Percentiles rank a stretch among this genome's conserved stretches.
Evolutionary conservation across 2,329 filamentous ascomycete species (phyloP).

Genomic region (Sarocladium oryzae): DNA sequence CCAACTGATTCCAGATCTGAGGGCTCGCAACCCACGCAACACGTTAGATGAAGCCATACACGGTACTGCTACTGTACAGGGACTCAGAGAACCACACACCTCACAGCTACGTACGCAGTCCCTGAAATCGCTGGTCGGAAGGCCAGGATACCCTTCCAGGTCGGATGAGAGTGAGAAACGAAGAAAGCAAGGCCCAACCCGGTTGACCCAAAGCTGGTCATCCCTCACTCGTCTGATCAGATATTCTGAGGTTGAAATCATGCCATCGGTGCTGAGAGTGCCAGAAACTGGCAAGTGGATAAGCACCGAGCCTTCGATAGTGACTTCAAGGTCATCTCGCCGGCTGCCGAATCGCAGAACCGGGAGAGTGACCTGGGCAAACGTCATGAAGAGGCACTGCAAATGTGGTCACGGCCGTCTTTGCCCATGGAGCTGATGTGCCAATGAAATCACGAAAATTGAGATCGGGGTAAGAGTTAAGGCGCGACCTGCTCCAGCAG

Average conservation of each 20-base stretch:
- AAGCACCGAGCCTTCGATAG: conserved; percentile 19
- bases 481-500: background rate
- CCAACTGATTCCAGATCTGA: conserved; percentile 20
- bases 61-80: too few relatives aligned
- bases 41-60: too few relatives aligned
- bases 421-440: too few relatives aligned
- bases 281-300: conserved; percentile 18
- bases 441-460: background rate
- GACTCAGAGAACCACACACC: too few relatives aligned
- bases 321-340: conserved; percentile 17
- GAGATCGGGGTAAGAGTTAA: too few relatives aligned
- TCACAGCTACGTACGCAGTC: background rate
- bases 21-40: too few relatives aligned
- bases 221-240: conserved; percentile 18
- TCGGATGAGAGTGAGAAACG: background rate
- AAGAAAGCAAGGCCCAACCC: conserved; percentile 2
- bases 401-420: too few relatives aligned
- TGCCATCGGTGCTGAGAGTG: background rate
- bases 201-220: conserved; percentile 25
- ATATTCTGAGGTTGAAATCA: conserved; percentile 15
- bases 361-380: background rate
- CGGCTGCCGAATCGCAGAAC: background rate
- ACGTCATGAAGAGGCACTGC: background rate
- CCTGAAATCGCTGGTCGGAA: background rate
- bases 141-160: background rate